Base-by-base conservation (phyloP, 1,139 yeast species). In the Saccharomyces pastorianus region DNA sequence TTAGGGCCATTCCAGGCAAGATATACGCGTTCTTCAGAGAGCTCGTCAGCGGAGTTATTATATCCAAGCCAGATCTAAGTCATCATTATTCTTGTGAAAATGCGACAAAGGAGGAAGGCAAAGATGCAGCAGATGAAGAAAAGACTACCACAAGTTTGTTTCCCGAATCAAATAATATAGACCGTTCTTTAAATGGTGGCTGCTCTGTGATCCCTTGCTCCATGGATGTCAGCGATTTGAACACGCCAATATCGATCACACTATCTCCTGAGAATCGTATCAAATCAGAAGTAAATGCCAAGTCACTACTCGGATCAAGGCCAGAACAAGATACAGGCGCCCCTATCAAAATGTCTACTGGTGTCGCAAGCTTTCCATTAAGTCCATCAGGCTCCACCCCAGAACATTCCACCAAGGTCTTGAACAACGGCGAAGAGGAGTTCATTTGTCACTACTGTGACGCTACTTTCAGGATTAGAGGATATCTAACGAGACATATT, bases 401-500 rank as follows among this genome's bases (percentile, higher is more conserved):
- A 13, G 44, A 38, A 20, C 44, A 38, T 20, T 38, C 44, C n/a
- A 38, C 25, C n/a, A 38, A 38, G 13, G 25, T 38, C 25, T 38
- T 38, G 25, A 11, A 17, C 23, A 38, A 38, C 44, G 44, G 44
- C 7, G 44, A 38, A 38, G 44, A 38, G 25, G 44, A 38, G 44
- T 38, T 38, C 52, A 66, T 68, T n/a, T 89, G 82, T 71, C 85
- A 77, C 61, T 84, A 74, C 70, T 91, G 99, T 73, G 82, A 83
- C 54, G 87, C 96, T 0, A 78, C 78, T 46, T 91, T 91, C 73
- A 81, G 84, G 61, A 85, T 91, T 55, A 83, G 93, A 71, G 96
- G 97, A 6, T 93, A 91, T 70, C 76, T 93, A 63, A 91, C 98
- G 0, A 83, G 98, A 61, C 99, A 93, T 70, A 76, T 88, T 68